phyloP scores from a whole-genome alignment of 257 asterid genomes.

The Salvia hispanica region DNA sequence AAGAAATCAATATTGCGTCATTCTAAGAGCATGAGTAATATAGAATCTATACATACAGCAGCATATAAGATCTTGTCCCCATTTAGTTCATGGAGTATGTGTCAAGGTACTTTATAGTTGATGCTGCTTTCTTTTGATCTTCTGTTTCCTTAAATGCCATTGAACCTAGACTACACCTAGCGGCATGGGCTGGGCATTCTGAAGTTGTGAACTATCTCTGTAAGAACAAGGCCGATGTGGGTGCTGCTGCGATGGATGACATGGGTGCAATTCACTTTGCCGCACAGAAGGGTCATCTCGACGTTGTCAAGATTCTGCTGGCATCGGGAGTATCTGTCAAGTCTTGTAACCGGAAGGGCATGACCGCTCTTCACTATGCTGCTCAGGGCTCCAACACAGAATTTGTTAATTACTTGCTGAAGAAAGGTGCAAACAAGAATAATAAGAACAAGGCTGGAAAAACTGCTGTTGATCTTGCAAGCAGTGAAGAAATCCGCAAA shows the following conservation, averaged over 20 bases:
- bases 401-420: conserved; percentile 71
- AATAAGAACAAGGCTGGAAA: conserved; percentile 83
- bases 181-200: conserved; percentile 93
- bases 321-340: conserved; percentile 67
- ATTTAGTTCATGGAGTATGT: neutral
- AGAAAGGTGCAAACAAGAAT: conserved; percentile 67
- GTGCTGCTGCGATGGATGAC: conserved; percentile 98
- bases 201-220: conserved; percentile 72
- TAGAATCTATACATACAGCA: neutral
- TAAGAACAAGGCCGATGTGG: conserved; percentile 85
- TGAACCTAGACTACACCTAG: conserved; percentile 78
- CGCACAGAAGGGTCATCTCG: conserved; percentile 89
- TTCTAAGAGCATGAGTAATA: neutral
- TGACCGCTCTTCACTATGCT: conserved; percentile 92
- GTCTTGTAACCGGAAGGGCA: conserved; percentile 79
- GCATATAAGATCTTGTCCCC: neutral
- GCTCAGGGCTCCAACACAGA: conserved; percentile 84
- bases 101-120: neutral
- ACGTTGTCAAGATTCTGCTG: conserved; percentile 63
- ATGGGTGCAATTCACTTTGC: conserved; percentile 99
- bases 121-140: conserved; percentile 6
- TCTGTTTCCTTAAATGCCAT: conserved; percentile 36
- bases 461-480: conserved; percentile 70
- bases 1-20: neutral
- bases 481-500: conserved; percentile 60